These are phyloP conservation scores for Plasmodium billcollinsi DNA, from an alignment of 169 alveolate species.

Conservation along the genomic window DNA sequence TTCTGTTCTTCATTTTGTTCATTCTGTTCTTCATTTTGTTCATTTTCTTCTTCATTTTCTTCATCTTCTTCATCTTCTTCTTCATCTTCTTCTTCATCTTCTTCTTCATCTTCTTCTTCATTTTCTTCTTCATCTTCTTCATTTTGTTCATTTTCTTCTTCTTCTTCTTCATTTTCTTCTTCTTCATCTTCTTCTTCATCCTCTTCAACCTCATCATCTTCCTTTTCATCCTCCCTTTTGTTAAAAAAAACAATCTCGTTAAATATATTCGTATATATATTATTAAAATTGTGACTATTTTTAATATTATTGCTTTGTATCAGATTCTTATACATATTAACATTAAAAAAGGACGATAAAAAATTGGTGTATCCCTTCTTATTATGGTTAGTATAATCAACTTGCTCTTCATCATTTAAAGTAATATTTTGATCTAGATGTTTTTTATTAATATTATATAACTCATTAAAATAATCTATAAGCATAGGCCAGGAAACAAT, in stretches of 20 bases:
- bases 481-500: conserved; percentile 74
- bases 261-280: conserved; percentile 39
- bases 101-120: neutral
- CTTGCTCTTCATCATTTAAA: neutral
- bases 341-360: conserved; percentile 32
- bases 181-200: neutral
- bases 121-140: neutral
- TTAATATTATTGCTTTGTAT: conserved; percentile 5
- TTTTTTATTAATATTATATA: neutral
- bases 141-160: neutral
- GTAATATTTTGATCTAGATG: neutral
- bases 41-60: neutral
- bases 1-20: neutral
- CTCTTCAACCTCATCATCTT: neutral
- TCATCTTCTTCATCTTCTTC: neutral
- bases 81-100: neutral
- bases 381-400: neutral
- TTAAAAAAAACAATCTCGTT: conserved; percentile 64
- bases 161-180: neutral
- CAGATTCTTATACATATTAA: conserved; percentile 30
- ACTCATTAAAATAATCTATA: conserved; percentile 40
- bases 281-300: neutral
- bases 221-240: conserved; percentile 2
- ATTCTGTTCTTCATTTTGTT: neutral
- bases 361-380: conserved; percentile 23